These are phyloP conservation scores for Cystobasidium tubakii DNA, from an alignment of 768 basidiomycete genomes.

Conservation along the genomic window DNA sequence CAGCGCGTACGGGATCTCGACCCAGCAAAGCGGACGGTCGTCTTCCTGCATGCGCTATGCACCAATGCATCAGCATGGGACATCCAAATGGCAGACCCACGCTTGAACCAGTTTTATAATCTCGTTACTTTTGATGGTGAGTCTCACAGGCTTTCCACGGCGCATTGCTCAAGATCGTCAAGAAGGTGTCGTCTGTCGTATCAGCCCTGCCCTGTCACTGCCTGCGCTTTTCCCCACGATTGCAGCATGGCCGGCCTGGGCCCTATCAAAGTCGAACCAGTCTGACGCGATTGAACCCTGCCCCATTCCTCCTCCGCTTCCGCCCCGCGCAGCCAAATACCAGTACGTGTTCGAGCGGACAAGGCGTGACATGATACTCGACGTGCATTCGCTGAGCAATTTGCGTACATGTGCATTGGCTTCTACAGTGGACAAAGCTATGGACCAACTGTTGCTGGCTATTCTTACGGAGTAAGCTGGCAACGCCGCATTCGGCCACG, in stretches of 20 bases:
- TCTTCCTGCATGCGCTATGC: constrained; percentile 25
- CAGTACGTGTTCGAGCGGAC: neutral
- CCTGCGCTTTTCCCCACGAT: too few species aligned
- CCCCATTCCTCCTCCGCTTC: neutral
- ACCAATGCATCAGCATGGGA: constrained; percentile 20
- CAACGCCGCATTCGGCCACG: neutral
- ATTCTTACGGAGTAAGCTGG: constrained; percentile 4
- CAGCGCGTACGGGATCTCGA: neutral
- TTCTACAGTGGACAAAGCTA: neutral
- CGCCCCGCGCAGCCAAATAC: neutral
- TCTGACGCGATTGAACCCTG: neutral
- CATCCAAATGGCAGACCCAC: constrained; percentile 13
- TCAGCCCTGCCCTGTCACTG: too few species aligned
- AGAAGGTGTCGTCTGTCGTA: too few species aligned
- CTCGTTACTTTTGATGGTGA: constrained; percentile 20
- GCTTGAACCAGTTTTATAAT: constrained; percentile 10
- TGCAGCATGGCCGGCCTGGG: too few species aligned
- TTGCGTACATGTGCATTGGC: too few species aligned
- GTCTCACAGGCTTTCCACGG: neutral
- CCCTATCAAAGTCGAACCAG: neutral
- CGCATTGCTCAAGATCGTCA: too few species aligned
- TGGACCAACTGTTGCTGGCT: neutral
- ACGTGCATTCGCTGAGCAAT: too few species aligned
- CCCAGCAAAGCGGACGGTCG: neutral
- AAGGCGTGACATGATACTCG: too few species aligned